These are phyloP conservation scores for Paspalum notatum DNA, from an alignment of 176 grass and related monocot species.

Conservation along the genomic window DNA sequence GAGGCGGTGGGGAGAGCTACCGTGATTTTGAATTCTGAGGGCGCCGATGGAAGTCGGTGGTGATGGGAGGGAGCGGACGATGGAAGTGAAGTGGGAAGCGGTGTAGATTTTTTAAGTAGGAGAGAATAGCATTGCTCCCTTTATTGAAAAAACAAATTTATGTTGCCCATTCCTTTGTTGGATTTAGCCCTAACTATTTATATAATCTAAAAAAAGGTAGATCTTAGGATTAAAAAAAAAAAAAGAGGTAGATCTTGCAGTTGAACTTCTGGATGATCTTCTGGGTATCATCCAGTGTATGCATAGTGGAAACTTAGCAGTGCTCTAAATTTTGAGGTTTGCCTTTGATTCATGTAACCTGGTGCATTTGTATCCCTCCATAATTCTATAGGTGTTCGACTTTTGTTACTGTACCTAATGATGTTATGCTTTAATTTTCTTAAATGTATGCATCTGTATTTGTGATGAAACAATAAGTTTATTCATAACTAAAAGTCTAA, in stretches of 20 bases:
- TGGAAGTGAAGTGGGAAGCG: no score
- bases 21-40: no score
- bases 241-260: constrained; percentile 78
- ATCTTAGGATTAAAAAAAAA: no score
- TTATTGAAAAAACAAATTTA: constrained; percentile 10
- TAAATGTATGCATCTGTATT: constrained; percentile 25
- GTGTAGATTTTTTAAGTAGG: no score
- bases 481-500: neutral
- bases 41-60: no score
- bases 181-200: constrained; percentile 17
- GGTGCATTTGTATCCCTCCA: constrained; percentile 30
- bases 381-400: constrained; percentile 5
- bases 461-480: constrained; percentile 23
- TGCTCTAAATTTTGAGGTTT: constrained; percentile 11
- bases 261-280: constrained; percentile 85
- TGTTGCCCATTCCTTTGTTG: constrained; percentile 28
- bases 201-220: constrained; percentile 59
- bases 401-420: constrained; percentile 29
- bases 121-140: no score
- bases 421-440: constrained; percentile 24
- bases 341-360: constrained; percentile 27
- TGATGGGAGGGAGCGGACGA: no score
- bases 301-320: constrained; percentile 18
- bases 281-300: constrained; percentile 83
- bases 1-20: no score